Percentiles rank a stretch among this genome's conserved stretches.
phyloP scores from a whole-genome alignment of 352 stramenopile genomes.

The Phytophthora tentaculata region DNA sequence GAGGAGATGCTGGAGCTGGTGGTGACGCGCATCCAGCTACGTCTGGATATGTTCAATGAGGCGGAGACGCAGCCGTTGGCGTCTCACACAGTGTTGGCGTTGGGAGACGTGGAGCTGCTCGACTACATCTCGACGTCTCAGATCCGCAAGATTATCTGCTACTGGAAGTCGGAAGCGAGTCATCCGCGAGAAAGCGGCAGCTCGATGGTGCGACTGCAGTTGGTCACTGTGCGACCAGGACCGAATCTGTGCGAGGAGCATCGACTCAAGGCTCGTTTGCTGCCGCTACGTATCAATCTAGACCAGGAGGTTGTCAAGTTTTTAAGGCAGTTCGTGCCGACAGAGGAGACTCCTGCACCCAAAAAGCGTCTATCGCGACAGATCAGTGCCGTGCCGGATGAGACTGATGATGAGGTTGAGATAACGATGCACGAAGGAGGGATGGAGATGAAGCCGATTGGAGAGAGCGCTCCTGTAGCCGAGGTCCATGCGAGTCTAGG shows the following conservation, averaged over 20 bases:
- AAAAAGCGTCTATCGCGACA: constrained; percentile 18
- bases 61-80: constrained; percentile 72
- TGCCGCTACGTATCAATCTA: constrained; percentile 85
- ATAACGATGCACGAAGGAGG: constrained; percentile 42
- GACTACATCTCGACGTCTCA: constrained; percentile 92
- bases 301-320: constrained; percentile 91
- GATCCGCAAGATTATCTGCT: constrained; percentile 91
- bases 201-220: constrained; percentile 80
- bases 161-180: constrained; percentile 88
- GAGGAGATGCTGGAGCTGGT: constrained; percentile 90
- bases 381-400: constrained; percentile 34
- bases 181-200: constrained; percentile 87
- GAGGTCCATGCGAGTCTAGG: constrained; percentile 58
- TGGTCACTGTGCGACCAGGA: constrained; percentile 81
- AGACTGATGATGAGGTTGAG: constrained; percentile 40
- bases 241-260: constrained; percentile 86
- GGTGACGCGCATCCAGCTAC: constrained; percentile 82
- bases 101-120: constrained; percentile 85
- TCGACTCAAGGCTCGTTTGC: constrained; percentile 72
- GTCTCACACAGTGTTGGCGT: constrained; percentile 74
- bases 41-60: constrained; percentile 87
- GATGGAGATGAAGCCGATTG: constrained; percentile 58
- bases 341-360: constrained; percentile 33
- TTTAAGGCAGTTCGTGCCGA: constrained; percentile 81
- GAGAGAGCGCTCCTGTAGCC: constrained; percentile 16